Conservation (phyloP, 768 basidiomycete species). For the Amanita subjunquillea region DNA sequence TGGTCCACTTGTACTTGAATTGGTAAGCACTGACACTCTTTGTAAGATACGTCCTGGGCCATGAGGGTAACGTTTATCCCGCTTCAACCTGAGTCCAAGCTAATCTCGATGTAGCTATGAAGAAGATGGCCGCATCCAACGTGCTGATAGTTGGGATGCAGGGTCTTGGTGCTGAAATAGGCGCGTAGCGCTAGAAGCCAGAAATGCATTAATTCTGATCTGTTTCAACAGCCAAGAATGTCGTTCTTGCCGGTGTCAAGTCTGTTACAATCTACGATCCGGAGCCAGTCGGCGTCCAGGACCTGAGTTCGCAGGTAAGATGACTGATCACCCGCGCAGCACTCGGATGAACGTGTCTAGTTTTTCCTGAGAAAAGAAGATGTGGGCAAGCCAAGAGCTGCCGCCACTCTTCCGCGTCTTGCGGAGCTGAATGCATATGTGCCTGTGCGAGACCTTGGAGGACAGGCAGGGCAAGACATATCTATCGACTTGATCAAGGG, state of each 20-base stretch:
- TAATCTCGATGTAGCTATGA: constrained; percentile 67
- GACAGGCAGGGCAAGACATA: constrained; percentile 66
- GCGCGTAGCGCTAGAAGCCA: constrained; percentile 21
- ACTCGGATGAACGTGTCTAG: constrained; percentile 25
- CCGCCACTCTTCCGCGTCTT: constrained; percentile 77
- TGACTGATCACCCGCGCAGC: constrained; percentile 7
- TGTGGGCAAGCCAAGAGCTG: constrained; percentile 79
- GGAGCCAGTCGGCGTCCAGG: constrained; percentile 75
- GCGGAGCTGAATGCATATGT: constrained; percentile 96
- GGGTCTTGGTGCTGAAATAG: constrained; percentile 94
- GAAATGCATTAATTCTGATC: constrained; percentile 5
- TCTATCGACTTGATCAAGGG: constrained; percentile 73
- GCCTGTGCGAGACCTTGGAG: constrained; percentile 81
- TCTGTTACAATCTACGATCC: constrained; percentile 95
- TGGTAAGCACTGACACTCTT: constrained; percentile 6
- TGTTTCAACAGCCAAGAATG: constrained; percentile 69
- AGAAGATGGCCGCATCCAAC: constrained; percentile 95
- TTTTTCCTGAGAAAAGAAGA: constrained; percentile 90
- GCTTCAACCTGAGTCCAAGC: neutral
- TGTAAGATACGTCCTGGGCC: constrained; percentile 84
- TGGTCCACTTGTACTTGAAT: constrained; percentile 7
- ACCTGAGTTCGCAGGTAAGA: constrained; percentile 83
- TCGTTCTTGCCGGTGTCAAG: constrained; percentile 93
- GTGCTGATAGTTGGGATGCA: constrained; percentile 88
- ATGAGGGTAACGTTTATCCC: constrained; percentile 58